Percentiles rank a stretch among this genome's conserved stretches.
These are phyloP conservation scores for Vigna unguiculata DNA, from an alignment of 306 rosid species.

Conservation along the genomic window DNA sequence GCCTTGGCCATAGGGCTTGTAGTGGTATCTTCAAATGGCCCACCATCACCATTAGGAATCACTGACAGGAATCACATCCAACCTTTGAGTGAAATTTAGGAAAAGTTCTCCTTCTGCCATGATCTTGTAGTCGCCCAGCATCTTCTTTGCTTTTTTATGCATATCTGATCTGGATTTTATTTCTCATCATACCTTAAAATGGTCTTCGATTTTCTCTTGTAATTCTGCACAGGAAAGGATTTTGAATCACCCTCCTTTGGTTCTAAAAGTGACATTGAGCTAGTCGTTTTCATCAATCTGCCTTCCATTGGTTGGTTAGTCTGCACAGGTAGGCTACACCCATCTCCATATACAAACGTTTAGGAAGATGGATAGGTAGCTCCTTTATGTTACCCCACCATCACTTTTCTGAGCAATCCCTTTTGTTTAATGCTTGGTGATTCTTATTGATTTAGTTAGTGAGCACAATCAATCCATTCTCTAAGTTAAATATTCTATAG, in stretches of 20 bases:
- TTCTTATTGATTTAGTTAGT: too few species aligned
- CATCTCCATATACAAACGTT: not conserved
- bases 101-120: not conserved
- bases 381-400: too few species aligned
- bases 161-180: not conserved
- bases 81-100: not conserved
- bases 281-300: not conserved
- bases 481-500: too few species aligned
- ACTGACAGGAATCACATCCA: not conserved
- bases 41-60: not conserved
- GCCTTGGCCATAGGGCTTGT: conserved; percentile 24
- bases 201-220: not conserved
- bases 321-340: not conserved
- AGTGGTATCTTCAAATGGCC: conserved; percentile 11
- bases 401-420: too few species aligned
- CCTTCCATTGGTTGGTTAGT: not conserved
- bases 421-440: too few species aligned
- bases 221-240: not conserved
- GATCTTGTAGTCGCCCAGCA: not conserved
- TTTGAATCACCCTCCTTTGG: not conserved
- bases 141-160: not conserved
- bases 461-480: too few species aligned
- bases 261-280: not conserved
- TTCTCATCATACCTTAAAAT: not conserved
- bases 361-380: not conserved